Base-by-base conservation (phyloP, 1,284 basidiomycete genomes). In the Cystobasidium pallidum region DNA sequence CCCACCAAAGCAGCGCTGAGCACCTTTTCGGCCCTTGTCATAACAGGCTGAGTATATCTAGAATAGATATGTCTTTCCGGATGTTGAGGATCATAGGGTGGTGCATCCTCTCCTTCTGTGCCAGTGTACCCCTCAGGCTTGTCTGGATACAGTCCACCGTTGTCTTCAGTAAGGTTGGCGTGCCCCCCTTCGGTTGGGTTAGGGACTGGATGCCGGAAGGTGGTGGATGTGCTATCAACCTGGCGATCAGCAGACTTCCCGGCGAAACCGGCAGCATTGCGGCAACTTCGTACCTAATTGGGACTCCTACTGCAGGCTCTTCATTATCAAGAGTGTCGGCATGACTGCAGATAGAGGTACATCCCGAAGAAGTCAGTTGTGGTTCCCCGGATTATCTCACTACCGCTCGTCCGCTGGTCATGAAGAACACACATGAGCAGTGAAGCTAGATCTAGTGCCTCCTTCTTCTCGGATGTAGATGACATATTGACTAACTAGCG, bases 41-140 rank as follows among this genome's bases (percentile, higher is more conserved):
- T 59, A 17, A 52, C 72, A 11, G 74, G 74, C 34, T 67, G 64
- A 34, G 70, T 68, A 41, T 75, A 73, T 39, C 73, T 32, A 21
- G 54, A 61, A 41, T 74, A 74, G 49, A 74, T 58, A 57, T 72
- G 73, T n/a, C 62, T 45, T 19, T 64, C 52, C 8, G 63, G 68
- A 21, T 72, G 52, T 54, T 71, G 55, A 7, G 39, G 39, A 34
- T 67, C 51, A n/a, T 59, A 55, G 10, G 32, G 41, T 21, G 39
- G 32, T 13, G 57, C 39, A 41, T 62, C 45, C 1, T 67, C 43
- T 28, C 55, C 58, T 28, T 49, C 57, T 26, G 55, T 52, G 21
- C 45, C 55, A n/a, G 58, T 61, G 19, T 61, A 51, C n/a, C 67
- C 67, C 39, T 70, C 67, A 41, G 39, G 55, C 26, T 55, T 57